Base-by-base conservation (phyloP, 257 asterid genomes). In the Gentiana straminea region DNA sequence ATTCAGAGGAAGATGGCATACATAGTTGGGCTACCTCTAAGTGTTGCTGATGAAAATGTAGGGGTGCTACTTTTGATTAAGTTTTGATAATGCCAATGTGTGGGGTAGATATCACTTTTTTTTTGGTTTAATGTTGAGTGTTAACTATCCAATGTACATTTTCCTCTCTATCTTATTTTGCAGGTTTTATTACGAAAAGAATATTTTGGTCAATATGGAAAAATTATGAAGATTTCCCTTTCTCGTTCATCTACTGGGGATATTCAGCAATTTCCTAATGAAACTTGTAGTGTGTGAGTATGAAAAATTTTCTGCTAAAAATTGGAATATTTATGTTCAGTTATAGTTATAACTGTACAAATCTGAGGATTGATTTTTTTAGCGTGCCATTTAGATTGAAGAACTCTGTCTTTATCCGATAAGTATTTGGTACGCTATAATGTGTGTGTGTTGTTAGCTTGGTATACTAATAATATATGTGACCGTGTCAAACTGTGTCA, bases 241-340 rank as follows among this genome's bases (percentile, higher is more conserved):
- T 91, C 98, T 35, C 79, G 98, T 71, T 84, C 96, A 38, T 91
- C 95, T 63, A 94, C 95, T 74, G 98, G 95, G 54, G 73, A 92
- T 56, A 62, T 91, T 71, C 98, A 91, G 66, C 95, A 84, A 63
- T 84, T 91, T 69, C 52, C 77, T 63, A 78, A 91, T 70, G 95
- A 87, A 61, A 76, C 96, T 55, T 91, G 92, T 76, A 91, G 98
- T 15, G 94, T 82, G 96, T 91, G 77, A 84, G 98, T 86, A 55
- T 55, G 64, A 24, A 52, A 50, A 33, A 49, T 57, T 51, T 50
- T 36, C 60, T 24, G 24, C 24, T 59, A 13, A 58, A 35, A 8
- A 33, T 32, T 59, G 24, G 32, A 49, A 44, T n/a, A 34, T 5
- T 35, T 10, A 36, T 2, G 13, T 60, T 24, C 7, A 11, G 33